These are phyloP conservation scores for Kodamaea lidongshanica DNA, from an alignment of 805 yeast genomes.

Conservation along the genomic window DNA sequence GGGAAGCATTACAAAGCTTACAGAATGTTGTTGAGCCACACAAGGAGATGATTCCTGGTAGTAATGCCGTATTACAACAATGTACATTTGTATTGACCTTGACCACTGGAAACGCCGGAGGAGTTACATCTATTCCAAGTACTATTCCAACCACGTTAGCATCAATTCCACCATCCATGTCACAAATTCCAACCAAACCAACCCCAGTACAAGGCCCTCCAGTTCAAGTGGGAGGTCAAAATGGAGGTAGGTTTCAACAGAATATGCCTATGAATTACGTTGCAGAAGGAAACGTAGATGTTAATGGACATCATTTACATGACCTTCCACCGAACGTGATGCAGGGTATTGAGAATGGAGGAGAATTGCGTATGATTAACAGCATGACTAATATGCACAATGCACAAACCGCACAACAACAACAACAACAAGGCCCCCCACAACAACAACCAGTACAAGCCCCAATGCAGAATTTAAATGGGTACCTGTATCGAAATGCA, in stretches of 20 bases:
- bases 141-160: slow-evolving; percentile 35
- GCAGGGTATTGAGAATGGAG: slow-evolving; percentile 4
- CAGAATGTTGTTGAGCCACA: slow-evolving; percentile 45
- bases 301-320: slow-evolving; percentile 6
- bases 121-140: slow-evolving; percentile 28
- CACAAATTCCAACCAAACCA: slow-evolving; percentile 4
- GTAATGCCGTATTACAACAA: slow-evolving; percentile 25
- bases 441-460: slow-evolving; percentile 3
- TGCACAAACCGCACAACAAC: slow-evolving; percentile 12
- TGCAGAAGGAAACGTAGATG: slow-evolving; percentile 1
- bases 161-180: slow-evolving; percentile 3
- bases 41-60: slow-evolving; percentile 26
- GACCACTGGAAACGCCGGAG: slow-evolving; percentile 17
- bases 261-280: too few relatives aligned
- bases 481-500: slow-evolving; percentile 18
- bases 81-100: slow-evolving; percentile 24
- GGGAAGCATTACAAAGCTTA: slow-evolving; percentile 51
- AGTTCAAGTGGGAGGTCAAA: too few relatives aligned
- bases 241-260: too few relatives aligned
- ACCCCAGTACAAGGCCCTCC: too few relatives aligned
- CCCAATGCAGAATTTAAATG: slow-evolving; percentile 4
- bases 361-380: slow-evolving; percentile 20
- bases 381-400: slow-evolving; percentile 23
- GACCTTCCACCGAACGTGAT: slow-evolving; percentile 5
- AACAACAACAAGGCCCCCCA: slow-evolving; percentile 6